Base-by-base conservation (phyloP, 495 filamentous ascomycete genomes). In the Baudoinia panamericana region DNA sequence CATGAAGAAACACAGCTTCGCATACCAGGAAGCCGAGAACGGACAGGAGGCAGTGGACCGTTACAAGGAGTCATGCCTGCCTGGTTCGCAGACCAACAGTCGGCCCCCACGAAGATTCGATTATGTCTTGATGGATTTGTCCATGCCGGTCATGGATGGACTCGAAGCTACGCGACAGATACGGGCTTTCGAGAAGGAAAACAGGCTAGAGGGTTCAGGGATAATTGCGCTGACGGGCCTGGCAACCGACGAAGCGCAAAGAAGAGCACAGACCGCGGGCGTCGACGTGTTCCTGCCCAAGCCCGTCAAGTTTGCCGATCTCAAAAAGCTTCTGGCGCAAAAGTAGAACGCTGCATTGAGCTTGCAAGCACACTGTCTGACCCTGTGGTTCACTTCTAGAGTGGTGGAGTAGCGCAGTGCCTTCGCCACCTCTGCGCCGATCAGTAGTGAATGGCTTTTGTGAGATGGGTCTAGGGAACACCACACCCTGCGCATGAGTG, bases 11-110 rank as follows among this genome's bases (percentile, higher is more conserved):
- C 10, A 10, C 12, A n/a, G 15, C 2, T 35, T 33, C 30, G 10
- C 9, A 2, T 39, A 33, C 43, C 9, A 13, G 16, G 15, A 12
- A 24, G 55, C 55, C 7, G 33, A 36, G 21, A 54, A 58, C 37
- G 55, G 55, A 3, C 44, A 46, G 1, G 50, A 56, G 39, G 55
- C 55, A 1, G 20, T 58, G 7, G 20, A 37, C 12, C 37, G 16
- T 6, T 56, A 52, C 34, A 43, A 29, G 4, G 43, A 32, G n/a
- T 11, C 5, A 10, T 22, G 15, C 9, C 5, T 8, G 9, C 24
- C 19, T n/a, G 13, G 16, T n/a, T 18, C 26, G 8, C 10, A 17
- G 12, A 15, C 4, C 9, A 9, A 15, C 9, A 5, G 2, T 4
- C 25, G 13, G 18, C 36, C 6, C 7, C 2, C 15, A 20, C 27